A percentile compares a stretch with the other conserved stretches of the same genome.
phyloP scores from a whole-genome alignment of 345 rosid species.

The Populus nigra region DNA sequence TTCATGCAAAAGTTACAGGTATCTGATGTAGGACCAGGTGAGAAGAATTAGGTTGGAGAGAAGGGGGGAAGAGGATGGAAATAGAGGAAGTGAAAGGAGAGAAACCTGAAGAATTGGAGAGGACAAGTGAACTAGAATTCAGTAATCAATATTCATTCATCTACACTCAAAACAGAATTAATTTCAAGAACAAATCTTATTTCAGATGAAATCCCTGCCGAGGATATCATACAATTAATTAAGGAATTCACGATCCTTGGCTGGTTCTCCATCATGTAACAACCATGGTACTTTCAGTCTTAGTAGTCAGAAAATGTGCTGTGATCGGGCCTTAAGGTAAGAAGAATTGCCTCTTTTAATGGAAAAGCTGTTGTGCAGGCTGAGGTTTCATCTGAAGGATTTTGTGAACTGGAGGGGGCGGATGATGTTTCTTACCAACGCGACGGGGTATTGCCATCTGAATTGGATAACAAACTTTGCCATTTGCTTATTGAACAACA shows the following conservation, averaged over 20 bases:
- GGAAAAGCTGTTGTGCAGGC: conserved; percentile 24
- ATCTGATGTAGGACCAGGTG: neutral
- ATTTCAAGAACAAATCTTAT: neutral
- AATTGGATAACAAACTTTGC: conserved; percentile 67
- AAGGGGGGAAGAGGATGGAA: neutral
- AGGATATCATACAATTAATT: neutral
- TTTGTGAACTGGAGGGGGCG: conserved; percentile 33
- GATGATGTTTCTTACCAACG: conserved; percentile 39
- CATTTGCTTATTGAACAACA: conserved; percentile 73
- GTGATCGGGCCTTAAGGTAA: neutral
- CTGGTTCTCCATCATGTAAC: neutral
- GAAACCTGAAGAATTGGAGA: neutral
- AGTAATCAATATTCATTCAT: neutral
- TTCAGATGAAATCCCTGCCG: neutral
- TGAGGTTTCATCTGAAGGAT: conserved; percentile 24
- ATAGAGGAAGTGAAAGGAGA: neutral
- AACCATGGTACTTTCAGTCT: neutral
- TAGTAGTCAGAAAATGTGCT: neutral
- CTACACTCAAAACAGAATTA: neutral
- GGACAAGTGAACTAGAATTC: neutral
- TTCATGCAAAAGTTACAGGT: neutral
- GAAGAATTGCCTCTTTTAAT: conserved; percentile 3
- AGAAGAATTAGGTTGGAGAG: neutral
- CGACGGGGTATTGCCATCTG: conserved; percentile 63
- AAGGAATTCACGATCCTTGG: neutral